Evolutionary conservation across 225 moss, liverwort and hornwort species (phyloP), one percentile per base, ranked within the genome.

Genomic region (Lunularia cruciata): DNA sequence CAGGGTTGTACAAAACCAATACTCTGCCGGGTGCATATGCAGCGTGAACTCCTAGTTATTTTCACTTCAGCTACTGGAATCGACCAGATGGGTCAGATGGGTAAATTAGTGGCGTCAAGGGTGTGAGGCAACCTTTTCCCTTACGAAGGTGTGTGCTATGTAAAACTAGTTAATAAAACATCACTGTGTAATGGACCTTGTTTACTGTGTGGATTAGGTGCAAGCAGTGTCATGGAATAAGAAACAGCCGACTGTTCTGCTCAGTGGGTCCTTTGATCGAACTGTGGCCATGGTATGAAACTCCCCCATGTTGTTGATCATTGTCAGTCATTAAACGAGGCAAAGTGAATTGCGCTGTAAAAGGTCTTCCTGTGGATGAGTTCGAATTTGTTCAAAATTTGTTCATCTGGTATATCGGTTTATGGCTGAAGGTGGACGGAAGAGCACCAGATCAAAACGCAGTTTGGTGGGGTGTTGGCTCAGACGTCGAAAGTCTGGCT

Each of bases 201-300:
- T 46, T 6, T 46, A 14, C 2, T 19, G 46, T 46, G 30, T 3
- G 72, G 8, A 3, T 43, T 73, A 83, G 83, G 84, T 98, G 3
- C 96, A 98, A 78, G 87, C 96, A 36, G 88, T 98, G 36, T 80
- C 88, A 1, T 98, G 96, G 96, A 93, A 98, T 65, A 42, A 73
- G 72, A 91, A 83, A 65, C 90, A 92, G 54, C 85, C 93, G 4
- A 91, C 90, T 62, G 89, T 98, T 15, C 85, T 98, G 37, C 85
- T 98, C 16, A 98, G 93, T 55, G 96, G 96, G 33, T 98, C 96
- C 16, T 98, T 90, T 52, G 91, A 98, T 70, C 85, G 85, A 25
- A 89, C 91, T 23, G 85, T 98, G 42, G 92, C 82, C 18, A 73
- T 98, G 70, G 90, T 82, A 71, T 28, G 43, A 13, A 49, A 25